A percentile compares a stretch with the other conserved stretches of the same genome.
phyloP scores from a whole-genome alignment of 2,329 filamentous ascomycete genomes.

The Exophiala viscosa region DNA sequence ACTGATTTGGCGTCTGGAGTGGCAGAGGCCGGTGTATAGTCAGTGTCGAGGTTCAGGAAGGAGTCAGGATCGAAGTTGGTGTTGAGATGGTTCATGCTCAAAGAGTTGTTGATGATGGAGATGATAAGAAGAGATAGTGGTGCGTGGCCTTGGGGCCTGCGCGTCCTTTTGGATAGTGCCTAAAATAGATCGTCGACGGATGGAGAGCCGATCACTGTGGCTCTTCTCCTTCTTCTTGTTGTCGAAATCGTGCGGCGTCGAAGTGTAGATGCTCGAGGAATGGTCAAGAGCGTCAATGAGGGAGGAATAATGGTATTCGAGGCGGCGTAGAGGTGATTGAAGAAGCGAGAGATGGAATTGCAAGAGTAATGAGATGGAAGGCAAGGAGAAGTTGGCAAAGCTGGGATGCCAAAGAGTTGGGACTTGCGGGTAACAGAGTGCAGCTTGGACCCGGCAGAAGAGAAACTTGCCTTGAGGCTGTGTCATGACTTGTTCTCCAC shows the following conservation, averaged over 20 bases:
- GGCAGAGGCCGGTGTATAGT: constrained; percentile 34
- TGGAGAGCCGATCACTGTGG: background rate
- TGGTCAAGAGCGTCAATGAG: constrained; percentile 2
- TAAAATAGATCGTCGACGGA: constrained; percentile 15
- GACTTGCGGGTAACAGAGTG: background rate
- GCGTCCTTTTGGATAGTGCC: constrained; percentile 9
- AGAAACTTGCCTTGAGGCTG: no score
- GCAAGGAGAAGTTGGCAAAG: constrained; percentile 10
- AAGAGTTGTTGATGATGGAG: constrained; percentile 5
- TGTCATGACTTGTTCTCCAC: no score
- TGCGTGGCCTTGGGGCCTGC: constrained; percentile 19
- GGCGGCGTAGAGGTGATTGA: background rate
- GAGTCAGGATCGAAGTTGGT: constrained; percentile 42
- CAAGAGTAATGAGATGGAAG: background rate
- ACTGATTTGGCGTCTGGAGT: constrained; percentile 34
- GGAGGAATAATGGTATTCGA: background rate
- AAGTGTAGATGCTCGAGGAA: background rate
- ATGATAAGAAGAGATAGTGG: constrained; percentile 6
- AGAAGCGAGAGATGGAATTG: constrained; percentile 1
- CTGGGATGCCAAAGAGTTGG: background rate
- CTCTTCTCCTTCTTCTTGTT: background rate
- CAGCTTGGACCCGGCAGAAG: no score
- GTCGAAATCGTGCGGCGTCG: no score
- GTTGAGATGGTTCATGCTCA: constrained; percentile 30
- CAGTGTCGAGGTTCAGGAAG: constrained; percentile 46